Conservation (phyloP, 2,329 filamentous ascomycete genomes). For the Sclerotinia nivalis region DNA sequence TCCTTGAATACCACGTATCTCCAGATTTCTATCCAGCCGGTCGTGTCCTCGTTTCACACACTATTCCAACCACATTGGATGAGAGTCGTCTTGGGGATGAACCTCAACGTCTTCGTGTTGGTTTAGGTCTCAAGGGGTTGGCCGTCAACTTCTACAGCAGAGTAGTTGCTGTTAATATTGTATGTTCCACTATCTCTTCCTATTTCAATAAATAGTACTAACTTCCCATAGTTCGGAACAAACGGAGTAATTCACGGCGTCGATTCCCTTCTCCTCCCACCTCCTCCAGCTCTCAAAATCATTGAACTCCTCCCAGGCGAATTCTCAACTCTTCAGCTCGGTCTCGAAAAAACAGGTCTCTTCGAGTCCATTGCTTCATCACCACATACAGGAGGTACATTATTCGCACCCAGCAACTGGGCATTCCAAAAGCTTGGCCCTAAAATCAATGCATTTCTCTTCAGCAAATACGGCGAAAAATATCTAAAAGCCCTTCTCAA, state of each 20-base stretch:
- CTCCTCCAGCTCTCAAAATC: slow-evolving; percentile 63
- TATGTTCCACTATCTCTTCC: slow-evolving; percentile 44
- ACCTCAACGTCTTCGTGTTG: slow-evolving; percentile 71
- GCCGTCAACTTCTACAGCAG: slow-evolving; percentile 76
- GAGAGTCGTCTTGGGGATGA: slow-evolving; percentile 61
- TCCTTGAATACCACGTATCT: slow-evolving; percentile 76
- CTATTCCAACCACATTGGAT: slow-evolving; percentile 68
- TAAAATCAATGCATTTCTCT: slow-evolving; percentile 78
- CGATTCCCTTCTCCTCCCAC: slow-evolving; percentile 74
- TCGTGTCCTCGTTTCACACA: slow-evolving; percentile 68
- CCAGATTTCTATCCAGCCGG: slow-evolving; percentile 65
- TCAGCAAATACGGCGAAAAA: slow-evolving; percentile 71
- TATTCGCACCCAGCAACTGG: slow-evolving; percentile 79
- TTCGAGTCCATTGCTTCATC: slow-evolving; percentile 58
- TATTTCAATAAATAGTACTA: neutral
- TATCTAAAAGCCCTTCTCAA: slow-evolving; percentile 77
- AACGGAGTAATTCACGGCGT: slow-evolving; percentile 83
- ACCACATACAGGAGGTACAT: slow-evolving; percentile 62
- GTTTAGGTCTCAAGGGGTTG: slow-evolving; percentile 62
- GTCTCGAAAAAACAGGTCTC: slow-evolving; percentile 72
- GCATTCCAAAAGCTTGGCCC: slow-evolving; percentile 78
- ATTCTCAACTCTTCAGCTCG: slow-evolving; percentile 79
- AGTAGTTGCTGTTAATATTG: slow-evolving; percentile 69
- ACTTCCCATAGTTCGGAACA: slow-evolving; percentile 56
- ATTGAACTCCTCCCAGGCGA: slow-evolving; percentile 64